Base-by-base conservation (phyloP, 2,329 filamentous ascomycete species). In the Monilinia aucupariae region DNA sequence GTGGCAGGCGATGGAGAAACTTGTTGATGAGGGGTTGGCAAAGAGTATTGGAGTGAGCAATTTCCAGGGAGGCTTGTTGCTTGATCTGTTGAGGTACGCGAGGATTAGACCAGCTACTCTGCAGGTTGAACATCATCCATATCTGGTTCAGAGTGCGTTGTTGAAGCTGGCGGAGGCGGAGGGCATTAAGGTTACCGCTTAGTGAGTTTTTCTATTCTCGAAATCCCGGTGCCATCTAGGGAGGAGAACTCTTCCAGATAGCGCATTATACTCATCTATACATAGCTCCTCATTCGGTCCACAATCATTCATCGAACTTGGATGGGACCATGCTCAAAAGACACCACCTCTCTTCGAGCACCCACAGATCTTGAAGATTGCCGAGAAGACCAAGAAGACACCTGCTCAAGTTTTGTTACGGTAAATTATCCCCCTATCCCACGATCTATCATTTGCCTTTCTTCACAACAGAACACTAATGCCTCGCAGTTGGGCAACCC, bases 101-200 rank as follows among this genome's bases (percentile, higher is more conserved):
- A 85, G 83, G 71, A 84, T 91, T 76, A 81, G 81, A 51, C 89
- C 90, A 10, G 88, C 90, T 47, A 87, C 88, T 48, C 86, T 94
- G 65, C 91, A 96, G 81, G 87, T 96, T 76, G 91, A 96, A 81
- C 90, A 93, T 79, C 91, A 96, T 82, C 91, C 91, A 32, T 94
- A 92, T 82, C 84, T 93, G 64, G 87, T 89, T 65, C 91, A 96
- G 81, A 76, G 80, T 64, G 82, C 85, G 61, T 83, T 96, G 59
- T 75, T 94, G 71, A 79, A 84, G 71, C 84, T 91, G 59, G 88
- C 87, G 71, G 81, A 88, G 79, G 77, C 79, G 61, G 82, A 91
- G 78, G 84, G 85, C 65, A 87, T 96, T 70, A 80, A 81, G 69
- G 82, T 96, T 63, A 94, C 90, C 4, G 91, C 89, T 58, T 96